These are phyloP conservation scores for Quercus tomentella DNA, from an alignment of 331 rosid genomes.

Conservation along the genomic window DNA sequence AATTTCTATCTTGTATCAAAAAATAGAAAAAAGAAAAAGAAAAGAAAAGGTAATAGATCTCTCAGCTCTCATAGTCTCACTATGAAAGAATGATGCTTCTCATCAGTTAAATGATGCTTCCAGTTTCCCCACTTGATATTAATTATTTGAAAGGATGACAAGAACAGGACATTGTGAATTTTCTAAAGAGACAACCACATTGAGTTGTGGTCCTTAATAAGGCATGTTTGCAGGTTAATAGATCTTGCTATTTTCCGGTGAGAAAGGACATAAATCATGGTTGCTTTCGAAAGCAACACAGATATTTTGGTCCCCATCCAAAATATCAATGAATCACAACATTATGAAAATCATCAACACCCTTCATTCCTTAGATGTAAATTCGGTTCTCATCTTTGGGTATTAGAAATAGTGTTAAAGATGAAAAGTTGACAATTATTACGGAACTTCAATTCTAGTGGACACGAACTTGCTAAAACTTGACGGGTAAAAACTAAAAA, in stretches of 20 bases:
- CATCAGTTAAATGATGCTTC: neutral
- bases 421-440: neutral
- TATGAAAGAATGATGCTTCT: neutral
- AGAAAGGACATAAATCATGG: neutral
- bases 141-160: neutral
- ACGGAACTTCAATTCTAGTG: neutral
- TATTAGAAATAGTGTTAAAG: neutral
- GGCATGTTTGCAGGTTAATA: neutral
- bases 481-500: neutral
- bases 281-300: slow-evolving; percentile 28
- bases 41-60: no score
- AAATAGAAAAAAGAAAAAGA: no score
- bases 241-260: neutral
- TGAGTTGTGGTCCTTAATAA: slow-evolving; percentile 22
- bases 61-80: no score
- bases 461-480: slow-evolving; percentile 4
- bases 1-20: no score
- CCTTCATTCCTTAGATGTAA: slow-evolving; percentile 3
- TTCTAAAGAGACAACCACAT: slow-evolving; percentile 29
- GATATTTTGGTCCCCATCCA: slow-evolving; percentile 38
- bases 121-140: neutral
- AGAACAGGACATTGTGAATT: slow-evolving; percentile 1
- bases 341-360: slow-evolving; percentile 13
- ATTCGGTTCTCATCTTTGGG: neutral
- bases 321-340: slow-evolving; percentile 26